Evolutionary conservation across 2,329 filamentous ascomycete species (phyloP), one percentile per base, ranked within the genome.

Genomic region (Colletotrichum sp.): DNA sequence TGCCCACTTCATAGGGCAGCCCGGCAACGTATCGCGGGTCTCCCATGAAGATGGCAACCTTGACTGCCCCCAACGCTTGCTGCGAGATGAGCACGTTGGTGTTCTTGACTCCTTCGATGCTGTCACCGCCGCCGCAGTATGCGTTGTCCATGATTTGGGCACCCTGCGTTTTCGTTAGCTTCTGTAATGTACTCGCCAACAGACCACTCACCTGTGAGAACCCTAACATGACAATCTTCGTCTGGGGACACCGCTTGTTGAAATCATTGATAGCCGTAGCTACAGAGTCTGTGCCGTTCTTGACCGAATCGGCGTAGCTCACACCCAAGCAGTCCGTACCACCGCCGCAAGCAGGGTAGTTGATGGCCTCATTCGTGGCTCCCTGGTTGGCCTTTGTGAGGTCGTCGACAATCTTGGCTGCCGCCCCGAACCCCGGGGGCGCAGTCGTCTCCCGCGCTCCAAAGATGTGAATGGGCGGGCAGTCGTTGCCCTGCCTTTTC

Each of bases 31-130:
- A 90, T 74, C 91, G 87, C 5, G 93, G 93, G 79, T 92, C 89
- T 8, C 92, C 92, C 88, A 93, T 90, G 81, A 93, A 90, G 78
- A 94, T 92, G 16, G 89, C 91, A 0, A 90, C 92, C 82, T 92
- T 92, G 79, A 94, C 89, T 80, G 89, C 88, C 5, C 83, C 84
- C 9, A 92, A 83, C 5, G 91, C 89, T 8, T 84, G 85, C 0
- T 87, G 84, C 3, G 85, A 85, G 6, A 90, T 81, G 3, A 84
- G 84, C 1, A 88, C 83, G 0, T 85, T 84, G 2, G 88, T 86
- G 63, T 86, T 86, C 1, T 84, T 81, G 76, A 87, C 86, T 30
- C 87, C 86, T 65, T 87, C 82, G 24, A 86, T 88, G 1, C 85
- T 80, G 32, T 90, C 89, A 1, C 86, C 87, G 36, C 91, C 92